Conservation (phyloP, 2,329 filamentous ascomycete genomes). For the Teratosphaeria zuluensis region DNA sequence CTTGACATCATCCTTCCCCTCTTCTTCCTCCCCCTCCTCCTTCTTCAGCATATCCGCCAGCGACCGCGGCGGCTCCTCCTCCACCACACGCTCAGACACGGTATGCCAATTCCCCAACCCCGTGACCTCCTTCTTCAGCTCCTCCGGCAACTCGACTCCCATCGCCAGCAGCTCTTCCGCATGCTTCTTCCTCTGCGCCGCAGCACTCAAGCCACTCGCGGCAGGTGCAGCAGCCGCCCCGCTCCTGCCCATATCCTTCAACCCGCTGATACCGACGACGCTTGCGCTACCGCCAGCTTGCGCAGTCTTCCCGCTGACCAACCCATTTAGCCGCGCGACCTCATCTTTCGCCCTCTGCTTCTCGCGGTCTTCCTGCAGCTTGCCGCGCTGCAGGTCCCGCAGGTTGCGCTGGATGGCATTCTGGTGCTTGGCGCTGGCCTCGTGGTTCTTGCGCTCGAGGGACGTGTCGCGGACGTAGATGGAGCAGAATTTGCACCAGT, state of each 20-base stretch:
- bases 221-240: constrained; percentile 20
- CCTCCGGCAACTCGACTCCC: constrained; percentile 74
- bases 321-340: constrained; percentile 72
- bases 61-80: constrained; percentile 8
- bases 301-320: constrained; percentile 39
- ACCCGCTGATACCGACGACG: constrained; percentile 18
- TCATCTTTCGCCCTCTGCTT: constrained; percentile 76
- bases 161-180: constrained; percentile 79
- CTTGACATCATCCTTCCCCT: constrained; percentile 35
- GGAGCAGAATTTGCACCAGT: constrained; percentile 97
- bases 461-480: constrained; percentile 85
- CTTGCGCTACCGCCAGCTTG: no score
- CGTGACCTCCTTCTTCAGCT: constrained; percentile 69
- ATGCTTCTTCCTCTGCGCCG: constrained; percentile 69
- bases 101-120: constrained; percentile 83
- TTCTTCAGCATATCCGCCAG: constrained; percentile 40
- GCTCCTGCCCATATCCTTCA: constrained; percentile 1
- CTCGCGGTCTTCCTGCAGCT: constrained; percentile 72
- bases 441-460: constrained; percentile 58
- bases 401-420: constrained; percentile 80
- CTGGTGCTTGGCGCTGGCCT: constrained; percentile 26
- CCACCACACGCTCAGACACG: constrained; percentile 41
- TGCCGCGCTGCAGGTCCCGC: constrained; percentile 73
- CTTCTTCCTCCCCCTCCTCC: constrained; percentile 20
- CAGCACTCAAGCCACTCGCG: constrained; percentile 33